These are phyloP conservation scores for Chrysoporthe austroafricana DNA, from an alignment of 2,329 filamentous ascomycete genomes.

Conservation along the genomic window DNA sequence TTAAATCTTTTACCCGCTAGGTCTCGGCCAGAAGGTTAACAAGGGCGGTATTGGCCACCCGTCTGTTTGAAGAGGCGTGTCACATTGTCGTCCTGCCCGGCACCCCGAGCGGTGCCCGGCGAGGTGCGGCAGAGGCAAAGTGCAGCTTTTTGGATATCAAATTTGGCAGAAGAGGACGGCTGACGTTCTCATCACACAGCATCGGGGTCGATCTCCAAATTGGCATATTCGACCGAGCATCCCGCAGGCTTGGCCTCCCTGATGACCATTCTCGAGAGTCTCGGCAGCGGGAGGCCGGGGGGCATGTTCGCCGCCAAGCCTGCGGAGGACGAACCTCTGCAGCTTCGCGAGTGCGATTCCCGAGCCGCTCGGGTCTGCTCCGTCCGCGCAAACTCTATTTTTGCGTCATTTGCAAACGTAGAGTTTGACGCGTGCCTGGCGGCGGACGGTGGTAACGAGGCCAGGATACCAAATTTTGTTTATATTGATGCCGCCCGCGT, in stretches of 20 bases:
- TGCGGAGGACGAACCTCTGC: background rate
- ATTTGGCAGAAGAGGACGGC: too few species aligned
- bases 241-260: background rate
- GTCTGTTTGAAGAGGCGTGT: too few species aligned
- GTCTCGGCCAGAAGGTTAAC: too few species aligned
- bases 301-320: background rate
- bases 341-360: background rate
- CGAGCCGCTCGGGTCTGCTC: constrained; percentile 5
- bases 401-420: constrained; percentile 5
- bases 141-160: too few species aligned
- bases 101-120: too few species aligned
- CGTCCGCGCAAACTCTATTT: background rate
- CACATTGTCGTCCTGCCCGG: too few species aligned
- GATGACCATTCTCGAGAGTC: background rate
- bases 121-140: too few species aligned
- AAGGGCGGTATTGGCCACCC: too few species aligned
- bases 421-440: background rate
- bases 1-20: background rate
- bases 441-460: background rate
- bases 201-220: background rate
- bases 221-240: background rate
- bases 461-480: background rate
- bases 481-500: too few species aligned
- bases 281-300: background rate
- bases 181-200: background rate